These are phyloP conservation scores for Fraxinus dipetala DNA, from an alignment of 305 asterid genomes.

Conservation along the genomic window DNA sequence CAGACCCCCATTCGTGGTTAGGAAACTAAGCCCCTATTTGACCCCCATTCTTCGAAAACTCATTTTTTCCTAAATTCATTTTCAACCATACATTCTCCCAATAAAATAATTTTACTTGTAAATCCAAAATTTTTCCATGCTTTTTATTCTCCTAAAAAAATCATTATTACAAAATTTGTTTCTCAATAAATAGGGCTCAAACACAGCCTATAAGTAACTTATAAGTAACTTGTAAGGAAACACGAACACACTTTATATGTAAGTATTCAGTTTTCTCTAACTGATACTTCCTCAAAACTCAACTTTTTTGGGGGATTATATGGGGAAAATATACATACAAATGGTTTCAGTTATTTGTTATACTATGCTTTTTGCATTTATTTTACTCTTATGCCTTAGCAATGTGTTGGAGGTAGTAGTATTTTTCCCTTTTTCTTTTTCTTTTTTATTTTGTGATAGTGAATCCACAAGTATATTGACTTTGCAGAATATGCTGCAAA, in stretches of 20 bases:
- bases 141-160: neutral
- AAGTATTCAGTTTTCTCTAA: neutral
- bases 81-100: no score
- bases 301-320: neutral
- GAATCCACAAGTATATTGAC: neutral
- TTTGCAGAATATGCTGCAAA: constrained; percentile 61
- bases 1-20: no score
- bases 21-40: no score
- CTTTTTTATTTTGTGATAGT: neutral
- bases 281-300: neutral
- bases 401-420: constrained; percentile 9
- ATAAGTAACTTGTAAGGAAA: neutral
- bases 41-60: no score
- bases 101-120: neutral
- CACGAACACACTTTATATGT: neutral
- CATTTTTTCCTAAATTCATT: no score
- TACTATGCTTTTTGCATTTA: neutral
- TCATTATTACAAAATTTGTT: neutral
- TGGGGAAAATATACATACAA: neutral
- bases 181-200: neutral
- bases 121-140: neutral
- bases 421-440: neutral
- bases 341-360: neutral
- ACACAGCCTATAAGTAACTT: neutral
- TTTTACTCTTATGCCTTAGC: constrained; percentile 4